Conservation (phyloP, 202 grass and related monocot species). For the Bolboschoenoplectus hybrid region DNA sequence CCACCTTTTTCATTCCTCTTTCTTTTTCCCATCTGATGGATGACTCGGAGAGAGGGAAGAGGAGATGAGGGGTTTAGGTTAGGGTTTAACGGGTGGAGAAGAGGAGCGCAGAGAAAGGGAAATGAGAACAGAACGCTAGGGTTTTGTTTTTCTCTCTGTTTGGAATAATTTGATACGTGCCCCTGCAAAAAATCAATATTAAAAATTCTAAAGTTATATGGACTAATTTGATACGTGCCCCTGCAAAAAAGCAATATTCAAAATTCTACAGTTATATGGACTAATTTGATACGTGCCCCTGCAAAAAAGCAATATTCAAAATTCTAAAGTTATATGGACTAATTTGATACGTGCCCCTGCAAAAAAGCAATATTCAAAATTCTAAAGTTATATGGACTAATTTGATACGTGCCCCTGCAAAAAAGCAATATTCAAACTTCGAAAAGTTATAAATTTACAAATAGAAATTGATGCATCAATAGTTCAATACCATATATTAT, state of each 20-base stretch:
- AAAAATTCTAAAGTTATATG: neutral
- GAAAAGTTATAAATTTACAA: too few relatives aligned
- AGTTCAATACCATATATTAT: too few relatives aligned
- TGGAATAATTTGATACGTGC: neutral
- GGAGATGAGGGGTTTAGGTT: constrained; percentile 5
- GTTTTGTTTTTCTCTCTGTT: neutral
- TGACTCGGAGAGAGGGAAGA: neutral
- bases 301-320: too few relatives aligned
- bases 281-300: too few relatives aligned
- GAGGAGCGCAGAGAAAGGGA: neutral
- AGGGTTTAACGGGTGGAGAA: constrained; percentile 23
- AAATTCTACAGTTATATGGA: too few relatives aligned
- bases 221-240: neutral
- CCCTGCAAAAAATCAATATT: neutral
- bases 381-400: too few relatives aligned
- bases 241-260: neutral
- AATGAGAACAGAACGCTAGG: neutral
- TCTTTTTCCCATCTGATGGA: constrained; percentile 67
- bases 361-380: too few relatives aligned
- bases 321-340: too few relatives aligned
- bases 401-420: too few relatives aligned
- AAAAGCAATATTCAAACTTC: too few relatives aligned
- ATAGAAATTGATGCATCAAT: too few relatives aligned
- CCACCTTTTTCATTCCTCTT: constrained; percentile 55
- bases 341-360: too few relatives aligned